Base-by-base conservation (phyloP, 352 stramenopile species). In the Globisporangium emineosum region DNA sequence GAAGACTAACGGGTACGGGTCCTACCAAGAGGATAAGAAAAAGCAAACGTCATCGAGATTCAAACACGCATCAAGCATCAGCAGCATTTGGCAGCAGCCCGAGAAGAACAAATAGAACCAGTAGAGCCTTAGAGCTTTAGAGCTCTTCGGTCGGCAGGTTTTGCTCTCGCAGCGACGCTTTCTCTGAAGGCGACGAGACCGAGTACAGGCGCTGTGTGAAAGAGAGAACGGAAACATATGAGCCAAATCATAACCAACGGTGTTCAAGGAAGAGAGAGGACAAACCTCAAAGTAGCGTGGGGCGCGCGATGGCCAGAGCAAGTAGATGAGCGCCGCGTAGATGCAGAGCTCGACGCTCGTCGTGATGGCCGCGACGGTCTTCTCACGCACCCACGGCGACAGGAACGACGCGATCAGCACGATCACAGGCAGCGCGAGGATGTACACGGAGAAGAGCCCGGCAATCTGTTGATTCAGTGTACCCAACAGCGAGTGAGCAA, bases 271-370 rank as follows among this genome's bases (percentile, higher is more conserved):
- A 13, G 12, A 55, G 15, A 27, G 29, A 42, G 43, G 15, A 56
- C 68, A 37, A 75, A 93, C 84, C 76, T 93, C 84, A 60, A 93
- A 93, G 68, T 90, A 91, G 19, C 74, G 73, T 7, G 82, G 84
- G 5, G 84, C 84, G 33, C 82, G 76, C 25, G 81, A 83, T 9
- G 84, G 79, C 82, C 82, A 93, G 21, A 93, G 57, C 43, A 87
- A 68, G 61, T 81, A 91, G 42, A 90, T 81, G 57, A 93, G 77
- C 2, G 76, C 67, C n/a, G 68, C 65, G 68, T 88, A 90, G 62
- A 90, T 71, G 27, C 62, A 62, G 45, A 82, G 60, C 35, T 93
- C 79, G 27, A 89, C 68, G 9, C 66, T 73, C 1, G 77, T 74
- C 12, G 81, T 79, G 25, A 90, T 77, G 21, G 70, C 72, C 2